These are phyloP conservation scores for Martensiomyces pterosporus DNA, from an alignment of 192 early-diverging fungal genomes.

Conservation along the genomic window DNA sequence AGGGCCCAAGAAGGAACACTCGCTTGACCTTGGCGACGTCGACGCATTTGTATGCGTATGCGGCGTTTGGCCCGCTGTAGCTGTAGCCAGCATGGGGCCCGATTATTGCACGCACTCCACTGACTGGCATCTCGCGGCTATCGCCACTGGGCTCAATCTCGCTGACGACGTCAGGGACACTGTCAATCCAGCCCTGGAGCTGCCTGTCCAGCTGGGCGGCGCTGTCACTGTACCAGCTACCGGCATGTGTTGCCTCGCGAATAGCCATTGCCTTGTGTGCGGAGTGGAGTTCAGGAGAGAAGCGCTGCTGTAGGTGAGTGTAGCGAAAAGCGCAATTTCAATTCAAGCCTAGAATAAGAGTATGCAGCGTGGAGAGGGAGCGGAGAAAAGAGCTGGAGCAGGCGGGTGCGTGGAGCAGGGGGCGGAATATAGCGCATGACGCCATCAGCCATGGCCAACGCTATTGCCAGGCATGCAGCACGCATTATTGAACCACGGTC, in stretches of 20 bases:
- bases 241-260: constrained; percentile 58
- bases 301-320: no score
- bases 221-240: constrained; percentile 64
- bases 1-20: constrained; percentile 91
- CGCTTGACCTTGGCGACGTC: constrained; percentile 56
- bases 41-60: constrained; percentile 79
- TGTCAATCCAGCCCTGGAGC: constrained; percentile 36
- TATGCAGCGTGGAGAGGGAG: no score
- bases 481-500: no score
- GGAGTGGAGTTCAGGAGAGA: no score
- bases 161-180: constrained; percentile 15
- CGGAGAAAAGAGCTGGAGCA: no score
- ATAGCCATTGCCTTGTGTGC: no score
- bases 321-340: no score
- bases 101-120: constrained; percentile 35
- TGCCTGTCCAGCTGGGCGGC: constrained; percentile 26
- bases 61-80: constrained; percentile 87
- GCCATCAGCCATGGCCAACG: no score
- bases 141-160: constrained; percentile 18
- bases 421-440: no score
- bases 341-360: no score
- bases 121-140: constrained; percentile 12
- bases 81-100: constrained; percentile 82
- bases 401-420: no score
- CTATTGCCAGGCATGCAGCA: no score